Evolutionary conservation across 2,329 filamentous ascomycete species (phyloP).

Genomic region (Aureobasidium pullulans): DNA sequence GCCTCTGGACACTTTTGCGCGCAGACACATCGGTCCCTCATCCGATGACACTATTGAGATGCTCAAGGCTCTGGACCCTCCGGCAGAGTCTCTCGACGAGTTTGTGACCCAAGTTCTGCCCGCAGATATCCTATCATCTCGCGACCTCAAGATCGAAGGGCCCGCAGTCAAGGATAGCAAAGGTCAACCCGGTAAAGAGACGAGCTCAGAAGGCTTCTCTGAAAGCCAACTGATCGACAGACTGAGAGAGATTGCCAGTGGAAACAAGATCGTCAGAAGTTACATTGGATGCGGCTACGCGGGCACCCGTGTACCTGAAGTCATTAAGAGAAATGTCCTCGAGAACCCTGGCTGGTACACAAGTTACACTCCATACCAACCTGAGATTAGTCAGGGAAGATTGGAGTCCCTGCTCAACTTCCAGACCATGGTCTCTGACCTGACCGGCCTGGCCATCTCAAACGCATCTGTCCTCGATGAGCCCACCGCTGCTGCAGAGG

Average conservation of each 20-base stretch:
- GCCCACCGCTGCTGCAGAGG: constrained; percentile 85
- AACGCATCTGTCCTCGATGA: constrained; percentile 91
- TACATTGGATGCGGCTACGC: constrained; percentile 88
- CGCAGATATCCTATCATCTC: constrained; percentile 63
- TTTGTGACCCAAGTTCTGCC: constrained; percentile 84
- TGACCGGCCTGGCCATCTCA: constrained; percentile 78
- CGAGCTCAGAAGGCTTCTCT: constrained; percentile 39
- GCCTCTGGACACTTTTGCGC: constrained; percentile 59
- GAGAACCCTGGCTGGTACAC: constrained; percentile 97
- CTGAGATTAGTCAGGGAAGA: constrained; percentile 92
- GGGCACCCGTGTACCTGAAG: constrained; percentile 73
- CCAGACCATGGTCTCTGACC: constrained; percentile 83
- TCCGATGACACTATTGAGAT: constrained; percentile 64
- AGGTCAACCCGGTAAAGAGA: constrained; percentile 23
- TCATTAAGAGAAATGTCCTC: constrained; percentile 86
- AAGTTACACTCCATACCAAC: constrained; percentile 94
- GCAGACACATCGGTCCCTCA: constrained; percentile 81
- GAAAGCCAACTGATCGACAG: constrained; percentile 54
- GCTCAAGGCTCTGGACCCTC: constrained; percentile 71
- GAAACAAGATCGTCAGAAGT: constrained; percentile 57
- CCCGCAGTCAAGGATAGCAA: constrained; percentile 37
- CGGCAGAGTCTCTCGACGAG: constrained; percentile 64
- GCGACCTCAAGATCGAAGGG: constrained; percentile 52
- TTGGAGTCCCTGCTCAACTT: constrained; percentile 91
- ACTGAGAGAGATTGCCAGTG: constrained; percentile 48